Evolutionary conservation across 2,329 filamentous ascomycete species (phyloP).

Genomic region (Sphaerulina vaccinii): DNA sequence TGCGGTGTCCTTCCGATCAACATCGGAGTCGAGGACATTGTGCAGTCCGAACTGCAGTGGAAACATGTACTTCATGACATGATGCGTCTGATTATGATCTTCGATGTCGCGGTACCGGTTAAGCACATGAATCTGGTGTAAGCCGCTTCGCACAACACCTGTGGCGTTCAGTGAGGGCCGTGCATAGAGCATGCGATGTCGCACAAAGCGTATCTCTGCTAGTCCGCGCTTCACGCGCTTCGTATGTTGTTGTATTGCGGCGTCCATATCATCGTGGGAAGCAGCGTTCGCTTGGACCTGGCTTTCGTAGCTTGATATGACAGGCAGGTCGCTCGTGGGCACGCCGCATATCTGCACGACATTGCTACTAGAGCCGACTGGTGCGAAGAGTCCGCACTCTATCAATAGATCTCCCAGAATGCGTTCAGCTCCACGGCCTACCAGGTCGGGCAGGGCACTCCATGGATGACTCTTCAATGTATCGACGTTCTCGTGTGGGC

Average conservation of each 20-base stretch:
- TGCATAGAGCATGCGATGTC: constrained; percentile 84
- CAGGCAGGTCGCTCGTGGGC: constrained; percentile 52
- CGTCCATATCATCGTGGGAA: neutral
- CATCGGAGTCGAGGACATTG: constrained; percentile 79
- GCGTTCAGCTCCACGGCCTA: constrained; percentile 72
- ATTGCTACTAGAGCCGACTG: constrained; percentile 61
- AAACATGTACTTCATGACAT: constrained; percentile 89
- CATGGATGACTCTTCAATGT: constrained; percentile 69
- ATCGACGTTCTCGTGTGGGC: constrained; percentile 69
- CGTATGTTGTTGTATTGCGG: neutral
- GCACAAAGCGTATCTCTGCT: constrained; percentile 65
- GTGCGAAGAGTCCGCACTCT: constrained; percentile 72
- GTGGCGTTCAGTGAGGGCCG: constrained; percentile 68
- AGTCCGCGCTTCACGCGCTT: constrained; percentile 13
- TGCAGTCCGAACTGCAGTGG: constrained; percentile 85
- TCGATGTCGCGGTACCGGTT: constrained; percentile 62
- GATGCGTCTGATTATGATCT: constrained; percentile 58
- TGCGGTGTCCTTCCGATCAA: constrained; percentile 64
- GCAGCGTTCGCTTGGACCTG: neutral
- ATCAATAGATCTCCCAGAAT: constrained; percentile 77
- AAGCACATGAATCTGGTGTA: constrained; percentile 79
- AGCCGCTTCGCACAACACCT: constrained; percentile 68
- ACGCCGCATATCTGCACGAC: constrained; percentile 77
- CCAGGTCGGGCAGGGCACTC: constrained; percentile 69
- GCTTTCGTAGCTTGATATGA: constrained; percentile 1